Base-by-base conservation (phyloP, 2,329 filamentous ascomycete genomes). In the Decorospora gaudefroyi region DNA sequence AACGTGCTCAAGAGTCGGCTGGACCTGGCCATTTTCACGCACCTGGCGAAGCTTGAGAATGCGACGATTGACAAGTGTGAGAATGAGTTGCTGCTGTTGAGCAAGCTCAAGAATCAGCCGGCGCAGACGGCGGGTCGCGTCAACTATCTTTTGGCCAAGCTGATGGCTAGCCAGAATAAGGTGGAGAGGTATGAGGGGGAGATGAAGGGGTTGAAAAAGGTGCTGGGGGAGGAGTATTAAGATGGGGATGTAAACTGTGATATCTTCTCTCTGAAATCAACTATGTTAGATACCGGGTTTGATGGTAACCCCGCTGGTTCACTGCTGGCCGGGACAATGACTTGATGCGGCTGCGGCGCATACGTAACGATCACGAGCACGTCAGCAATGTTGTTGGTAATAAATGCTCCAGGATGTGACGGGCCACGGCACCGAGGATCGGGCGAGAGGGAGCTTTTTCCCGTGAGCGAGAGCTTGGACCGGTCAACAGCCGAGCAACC, bases 11-110 rank as follows among this genome's bases (percentile, higher is more conserved):
- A 79, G 28, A 85, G 87, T 23, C 82, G 85, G 53, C 81, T 96
- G 48, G 75, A 78, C 46, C 74, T 95, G 8, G 80, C 82, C 1
- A 76, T 90, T 12, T 61, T 95, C 15, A 78, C 76, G 0, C 85
- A 92, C 65, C 73, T 88, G 43, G 82, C 84, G 16, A 85, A 85
- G 60, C 79, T 82, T 3, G 89, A 96, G 73, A 85, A 78, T 36
- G 82, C 83, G 67, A 84, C 72, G 7, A 89, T 96, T 47, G 84
- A 86, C 27, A 89, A 89, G 70, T 86, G 82, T 30, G 92, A 96
- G 74, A 76, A 77, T 17, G 91, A 97, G 71, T 74, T 97, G 45
- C 77, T 74, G 45, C 64, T 88, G 41, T 71, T 96, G n/a, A 88
- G 81, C 0, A 77, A 78, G 13, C 67, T 95, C 57, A 86, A 85